Conservation (phyloP, 371 early-diverging fungal genomes). For the Funneliformis caledonium region DNA sequence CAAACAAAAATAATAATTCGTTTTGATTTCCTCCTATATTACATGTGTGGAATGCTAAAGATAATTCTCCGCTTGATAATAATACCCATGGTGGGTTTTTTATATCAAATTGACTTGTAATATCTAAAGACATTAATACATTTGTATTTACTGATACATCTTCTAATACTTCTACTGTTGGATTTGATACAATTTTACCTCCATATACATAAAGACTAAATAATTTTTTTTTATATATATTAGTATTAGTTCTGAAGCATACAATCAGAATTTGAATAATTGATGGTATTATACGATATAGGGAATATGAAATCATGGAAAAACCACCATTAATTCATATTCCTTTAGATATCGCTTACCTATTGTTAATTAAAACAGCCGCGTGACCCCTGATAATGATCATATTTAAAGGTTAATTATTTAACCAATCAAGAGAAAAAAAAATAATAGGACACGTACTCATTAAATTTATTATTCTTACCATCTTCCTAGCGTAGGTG, state of each 20-base stretch:
- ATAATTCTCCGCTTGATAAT: neutral
- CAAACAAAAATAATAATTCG: slow-evolving; percentile 10
- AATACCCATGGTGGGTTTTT: neutral
- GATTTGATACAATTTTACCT: neutral
- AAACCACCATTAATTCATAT: neutral
- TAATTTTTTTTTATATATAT: neutral
- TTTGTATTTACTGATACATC: neutral
- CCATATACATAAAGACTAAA: slow-evolving; percentile 24
- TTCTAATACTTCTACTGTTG: neutral
- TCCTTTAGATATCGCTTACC: neutral
- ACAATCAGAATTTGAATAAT: no score
- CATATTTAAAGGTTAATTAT: neutral
- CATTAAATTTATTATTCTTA: neutral
- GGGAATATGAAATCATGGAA: neutral
- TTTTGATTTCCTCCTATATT: slow-evolving; percentile 11
- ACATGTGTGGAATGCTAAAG: neutral
- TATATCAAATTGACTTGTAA: neutral
- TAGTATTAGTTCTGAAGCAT: neutral
- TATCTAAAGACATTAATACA: slow-evolving; percentile 7
- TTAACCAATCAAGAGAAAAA: neutral
- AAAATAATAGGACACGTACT: neutral
- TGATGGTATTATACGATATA: no score
- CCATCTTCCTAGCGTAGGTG: neutral
- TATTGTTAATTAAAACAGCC: neutral
- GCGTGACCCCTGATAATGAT: neutral